Evolutionary conservation across 1,284 basidiomycete genomes (phyloP).

Genomic region (Rhodotorula mucilaginosa): DNA sequence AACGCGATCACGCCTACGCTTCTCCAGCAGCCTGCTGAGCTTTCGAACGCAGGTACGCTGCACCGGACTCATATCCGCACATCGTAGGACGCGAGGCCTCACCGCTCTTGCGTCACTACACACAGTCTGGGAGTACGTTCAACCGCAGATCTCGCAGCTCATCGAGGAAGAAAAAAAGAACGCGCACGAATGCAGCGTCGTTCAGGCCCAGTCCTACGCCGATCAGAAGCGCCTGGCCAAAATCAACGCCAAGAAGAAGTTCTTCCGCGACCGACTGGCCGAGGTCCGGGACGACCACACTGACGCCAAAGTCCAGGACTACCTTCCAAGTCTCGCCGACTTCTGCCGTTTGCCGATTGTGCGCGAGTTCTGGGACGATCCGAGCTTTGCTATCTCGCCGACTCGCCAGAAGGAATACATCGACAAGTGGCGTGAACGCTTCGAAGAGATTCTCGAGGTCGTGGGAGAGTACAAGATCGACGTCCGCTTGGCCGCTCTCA

Average conservation of each 20-base stretch:
- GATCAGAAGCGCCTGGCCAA: too few relatives aligned
- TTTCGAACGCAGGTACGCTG: neutral
- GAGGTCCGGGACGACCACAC: neutral
- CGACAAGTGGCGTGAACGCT: neutral
- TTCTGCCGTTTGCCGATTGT: slow-evolving; percentile 12
- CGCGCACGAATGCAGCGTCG: neutral
- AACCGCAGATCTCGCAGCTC: slow-evolving; percentile 1
- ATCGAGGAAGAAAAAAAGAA: neutral
- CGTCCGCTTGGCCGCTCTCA: slow-evolving; percentile 6
- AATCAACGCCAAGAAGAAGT: neutral
- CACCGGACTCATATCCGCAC: too few relatives aligned
- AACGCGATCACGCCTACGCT: neutral
- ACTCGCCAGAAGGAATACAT: neutral
- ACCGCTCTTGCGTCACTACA: neutral
- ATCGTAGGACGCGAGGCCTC: neutral
- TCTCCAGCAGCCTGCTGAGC: neutral
- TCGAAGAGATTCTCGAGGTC: slow-evolving; percentile 10
- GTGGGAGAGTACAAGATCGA: neutral
- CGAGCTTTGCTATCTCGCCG: neutral
- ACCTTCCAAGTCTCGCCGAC: slow-evolving; percentile 2
- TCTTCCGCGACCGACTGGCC: neutral
- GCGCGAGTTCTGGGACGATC: slow-evolving; percentile 2
- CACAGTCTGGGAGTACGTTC: slow-evolving; percentile 9
- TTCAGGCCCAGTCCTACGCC: too few relatives aligned
- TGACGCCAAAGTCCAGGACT: neutral